Percentiles rank a stretch among this genome's conserved stretches.
phyloP scores from a whole-genome alignment of 2,329 filamentous ascomycete genomes.

The Colletotrichum destructivum region DNA sequence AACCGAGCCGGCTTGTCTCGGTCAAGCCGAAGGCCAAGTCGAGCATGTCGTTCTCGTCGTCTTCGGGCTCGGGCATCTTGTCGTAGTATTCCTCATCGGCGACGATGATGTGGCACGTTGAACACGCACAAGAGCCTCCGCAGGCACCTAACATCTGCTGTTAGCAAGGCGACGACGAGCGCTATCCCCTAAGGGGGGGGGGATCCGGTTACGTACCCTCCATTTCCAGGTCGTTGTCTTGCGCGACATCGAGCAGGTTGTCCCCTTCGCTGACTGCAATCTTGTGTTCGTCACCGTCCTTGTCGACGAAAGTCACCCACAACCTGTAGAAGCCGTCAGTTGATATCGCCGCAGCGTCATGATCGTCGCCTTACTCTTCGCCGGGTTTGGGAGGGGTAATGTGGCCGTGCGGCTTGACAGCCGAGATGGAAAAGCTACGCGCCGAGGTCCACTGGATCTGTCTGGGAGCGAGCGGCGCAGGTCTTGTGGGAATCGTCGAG shows the following conservation, averaged over 20 bases:
- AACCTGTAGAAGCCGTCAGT: constrained; percentile 68
- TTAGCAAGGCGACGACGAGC: background rate
- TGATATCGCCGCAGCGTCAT: background rate
- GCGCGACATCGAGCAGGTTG: constrained; percentile 95
- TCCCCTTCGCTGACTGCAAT: constrained; percentile 88
- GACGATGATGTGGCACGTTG: constrained; percentile 93
- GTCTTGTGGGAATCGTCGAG: background rate
- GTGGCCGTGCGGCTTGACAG: constrained; percentile 79
- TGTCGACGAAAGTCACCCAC: constrained; percentile 93
- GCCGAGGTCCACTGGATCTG: constrained; percentile 40
- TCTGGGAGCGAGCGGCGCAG: constrained; percentile 4
- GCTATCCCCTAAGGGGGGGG: background rate
- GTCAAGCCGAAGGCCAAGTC: constrained; percentile 92
- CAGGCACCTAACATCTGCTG: constrained; percentile 77
- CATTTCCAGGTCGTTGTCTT: constrained; percentile 97
- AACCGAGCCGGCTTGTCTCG: constrained; percentile 87
- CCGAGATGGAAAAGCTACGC: constrained; percentile 77
- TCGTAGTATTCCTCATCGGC: constrained; percentile 81
- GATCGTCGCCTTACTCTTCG: constrained; percentile 80
- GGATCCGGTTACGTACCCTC: constrained; percentile 73
- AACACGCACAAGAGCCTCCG: constrained; percentile 93
- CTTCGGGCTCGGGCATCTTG: constrained; percentile 82
- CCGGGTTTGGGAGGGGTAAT: constrained; percentile 87
- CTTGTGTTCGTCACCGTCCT: constrained; percentile 83
- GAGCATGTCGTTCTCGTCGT: constrained; percentile 91